Evolutionary conservation across 2,329 filamentous ascomycete species (phyloP).

Genomic region (Graphium sp.): DNA sequence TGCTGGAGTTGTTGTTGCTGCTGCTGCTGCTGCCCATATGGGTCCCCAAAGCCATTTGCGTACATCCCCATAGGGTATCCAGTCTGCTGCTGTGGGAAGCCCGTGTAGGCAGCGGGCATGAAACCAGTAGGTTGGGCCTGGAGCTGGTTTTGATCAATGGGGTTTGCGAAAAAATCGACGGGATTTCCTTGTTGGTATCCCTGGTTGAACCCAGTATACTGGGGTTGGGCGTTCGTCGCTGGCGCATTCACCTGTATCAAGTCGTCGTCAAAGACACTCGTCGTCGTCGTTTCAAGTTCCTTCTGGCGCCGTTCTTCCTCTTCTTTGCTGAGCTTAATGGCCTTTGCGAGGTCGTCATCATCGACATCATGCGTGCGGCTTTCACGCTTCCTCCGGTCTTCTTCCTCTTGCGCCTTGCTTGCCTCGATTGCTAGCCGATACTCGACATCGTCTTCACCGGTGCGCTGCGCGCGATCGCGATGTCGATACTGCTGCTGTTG

Average conservation of each 20-base stretch:
- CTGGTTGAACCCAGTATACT: conserved; percentile 84
- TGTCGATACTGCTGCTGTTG: conserved; percentile 22
- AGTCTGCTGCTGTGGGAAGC: conserved; percentile 29
- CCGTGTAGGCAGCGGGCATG: conserved; percentile 37
- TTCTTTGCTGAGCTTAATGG: conserved; percentile 84
- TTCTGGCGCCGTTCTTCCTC: conserved; percentile 81
- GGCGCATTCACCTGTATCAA: conserved; percentile 33
- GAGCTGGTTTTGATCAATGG: conserved; percentile 61
- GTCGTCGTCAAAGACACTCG: conserved; percentile 77
- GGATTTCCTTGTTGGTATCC: conserved; percentile 94
- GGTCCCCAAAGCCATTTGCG: conserved; percentile 53
- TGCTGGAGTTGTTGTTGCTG: conserved; percentile 24
- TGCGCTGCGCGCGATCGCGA: conserved; percentile 30
- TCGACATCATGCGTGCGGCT: conserved; percentile 34
- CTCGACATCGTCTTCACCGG: conserved; percentile 77
- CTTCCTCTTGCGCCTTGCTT: conserved; percentile 88
- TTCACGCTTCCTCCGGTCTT: conserved; percentile 63
- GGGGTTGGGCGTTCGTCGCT: conserved; percentile 33
- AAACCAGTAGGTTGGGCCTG: conserved; percentile 71
- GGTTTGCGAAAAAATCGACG: conserved; percentile 95
- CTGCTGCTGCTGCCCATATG: conserved; percentile 39
- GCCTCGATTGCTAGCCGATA: conserved; percentile 84
- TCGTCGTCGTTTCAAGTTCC: conserved; percentile 73
- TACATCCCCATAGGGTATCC: conserved; percentile 38
- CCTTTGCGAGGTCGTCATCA: conserved; percentile 85